Percentiles rank a stretch among this genome's conserved stretches.
phyloP scores from a whole-genome alignment of 208 protist species.

The Trypanosoma mega region DNA sequence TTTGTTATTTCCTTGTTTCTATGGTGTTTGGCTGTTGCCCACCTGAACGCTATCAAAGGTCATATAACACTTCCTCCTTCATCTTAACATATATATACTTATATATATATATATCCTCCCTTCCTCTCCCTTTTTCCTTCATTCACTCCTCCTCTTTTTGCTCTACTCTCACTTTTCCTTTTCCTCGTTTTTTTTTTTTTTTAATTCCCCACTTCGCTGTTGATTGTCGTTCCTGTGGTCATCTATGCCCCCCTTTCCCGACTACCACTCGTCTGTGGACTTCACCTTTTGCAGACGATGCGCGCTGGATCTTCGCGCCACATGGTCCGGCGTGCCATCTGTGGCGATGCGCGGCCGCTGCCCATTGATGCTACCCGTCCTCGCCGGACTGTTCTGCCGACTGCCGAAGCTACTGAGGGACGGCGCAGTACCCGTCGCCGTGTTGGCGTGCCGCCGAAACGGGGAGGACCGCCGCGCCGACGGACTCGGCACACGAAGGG shows the following conservation, averaged over 20 bases:
- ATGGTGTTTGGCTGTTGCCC: too few species aligned
- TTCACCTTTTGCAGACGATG: conserved; percentile 37
- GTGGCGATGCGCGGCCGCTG: conserved; percentile 14
- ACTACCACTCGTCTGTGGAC: conserved; percentile 43
- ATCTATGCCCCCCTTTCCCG: too few species aligned
- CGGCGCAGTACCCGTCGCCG: background rate
- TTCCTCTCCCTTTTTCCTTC: too few species aligned
- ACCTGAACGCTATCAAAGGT: too few species aligned
- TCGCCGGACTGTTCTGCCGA: conserved; percentile 22
- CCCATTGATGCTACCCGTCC: conserved; percentile 1
- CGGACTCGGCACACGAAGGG: conserved; percentile 3
- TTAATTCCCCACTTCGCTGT: too few species aligned
- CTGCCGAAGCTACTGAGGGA: conserved; percentile 26
- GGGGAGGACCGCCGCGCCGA: conserved; percentile 11
- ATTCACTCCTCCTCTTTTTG: background rate
- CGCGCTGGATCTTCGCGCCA: conserved; percentile 17
- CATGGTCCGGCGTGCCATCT: conserved; percentile 13
- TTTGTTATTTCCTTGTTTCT: too few species aligned
- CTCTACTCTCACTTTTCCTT: conserved; percentile 1
- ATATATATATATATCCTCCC: too few species aligned
- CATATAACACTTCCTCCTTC: too few species aligned
- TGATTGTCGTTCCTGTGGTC: too few species aligned
- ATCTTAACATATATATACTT: too few species aligned
- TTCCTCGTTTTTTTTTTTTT: background rate
- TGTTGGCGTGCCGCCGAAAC: conserved; percentile 16